phyloP scores from a whole-genome alignment of 1,139 yeast species.

The Candida labiduridarum region DNA sequence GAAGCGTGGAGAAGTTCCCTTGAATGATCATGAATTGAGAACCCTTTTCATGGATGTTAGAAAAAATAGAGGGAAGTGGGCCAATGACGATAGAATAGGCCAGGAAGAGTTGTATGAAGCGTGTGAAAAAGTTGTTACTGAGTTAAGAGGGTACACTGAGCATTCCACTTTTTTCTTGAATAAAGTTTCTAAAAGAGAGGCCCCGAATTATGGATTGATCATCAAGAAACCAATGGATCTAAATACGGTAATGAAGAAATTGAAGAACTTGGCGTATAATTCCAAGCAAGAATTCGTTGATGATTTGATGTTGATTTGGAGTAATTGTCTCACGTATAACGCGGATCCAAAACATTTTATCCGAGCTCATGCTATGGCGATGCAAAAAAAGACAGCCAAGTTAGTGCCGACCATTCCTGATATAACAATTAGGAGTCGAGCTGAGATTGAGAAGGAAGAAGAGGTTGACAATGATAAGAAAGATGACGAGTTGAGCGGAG shows the following conservation, averaged over 20 bases:
- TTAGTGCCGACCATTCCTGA: slow-evolving; percentile 88
- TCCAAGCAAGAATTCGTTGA: slow-evolving; percentile 89
- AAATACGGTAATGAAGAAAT: slow-evolving; percentile 88
- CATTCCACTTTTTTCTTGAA: slow-evolving; percentile 96
- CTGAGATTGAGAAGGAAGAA: slow-evolving; percentile 85
- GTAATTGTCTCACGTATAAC: slow-evolving; percentile 88
- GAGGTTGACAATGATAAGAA: slow-evolving; percentile 42
- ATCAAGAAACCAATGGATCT: slow-evolving; percentile 96
- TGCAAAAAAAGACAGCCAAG: slow-evolving; percentile 85
- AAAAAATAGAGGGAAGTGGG: slow-evolving; percentile 96
- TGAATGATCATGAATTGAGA: slow-evolving; percentile 85
- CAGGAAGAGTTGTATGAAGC: slow-evolving; percentile 98
- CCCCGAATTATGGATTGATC: slow-evolving; percentile 90
- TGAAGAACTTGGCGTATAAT: slow-evolving; percentile 77
- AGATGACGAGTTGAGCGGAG: slow-evolving; percentile 37
- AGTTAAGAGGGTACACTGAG: slow-evolving; percentile 88
- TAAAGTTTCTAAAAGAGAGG: slow-evolving; percentile 94
- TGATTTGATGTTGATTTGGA: slow-evolving; percentile 94
- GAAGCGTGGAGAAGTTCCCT: slow-evolving; percentile 69
- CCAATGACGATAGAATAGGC: slow-evolving; percentile 88
- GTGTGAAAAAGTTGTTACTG: slow-evolving; percentile 91
- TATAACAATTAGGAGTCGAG: slow-evolving; percentile 73
- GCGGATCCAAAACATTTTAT: slow-evolving; percentile 94
- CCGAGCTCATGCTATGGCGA: slow-evolving; percentile 90
- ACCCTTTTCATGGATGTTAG: slow-evolving; percentile 89